A percentile compares a stretch with the other conserved stretches of the same genome.
phyloP scores from a whole-genome alignment of 2,329 filamentous ascomycete genomes.

The Trichoderma sp. region DNA sequence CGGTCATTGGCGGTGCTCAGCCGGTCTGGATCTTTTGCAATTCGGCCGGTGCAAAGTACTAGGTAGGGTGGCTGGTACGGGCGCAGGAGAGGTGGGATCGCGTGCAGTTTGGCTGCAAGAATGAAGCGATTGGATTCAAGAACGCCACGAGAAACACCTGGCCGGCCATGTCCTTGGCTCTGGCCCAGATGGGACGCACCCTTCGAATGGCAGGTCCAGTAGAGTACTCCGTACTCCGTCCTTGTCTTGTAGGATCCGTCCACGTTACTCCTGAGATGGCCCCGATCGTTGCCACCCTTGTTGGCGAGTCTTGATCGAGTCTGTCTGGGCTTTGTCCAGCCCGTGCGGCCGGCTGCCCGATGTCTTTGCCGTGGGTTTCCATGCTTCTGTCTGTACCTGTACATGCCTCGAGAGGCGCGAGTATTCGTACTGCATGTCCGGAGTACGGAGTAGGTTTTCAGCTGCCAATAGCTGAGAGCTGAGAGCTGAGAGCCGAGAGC shows the following conservation, averaged over 20 bases:
- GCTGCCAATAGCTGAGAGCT: neutral
- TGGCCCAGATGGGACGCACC: neutral
- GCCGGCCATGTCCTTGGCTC: constrained; percentile 4
- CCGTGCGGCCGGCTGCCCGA: neutral
- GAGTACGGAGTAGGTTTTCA: neutral
- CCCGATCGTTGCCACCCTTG: constrained; percentile 13
- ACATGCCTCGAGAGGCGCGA: neutral
- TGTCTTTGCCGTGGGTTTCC: neutral
- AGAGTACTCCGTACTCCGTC: too few species aligned
- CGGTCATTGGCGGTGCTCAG: neutral
- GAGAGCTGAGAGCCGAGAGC: too few species aligned
- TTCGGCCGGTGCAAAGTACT: neutral
- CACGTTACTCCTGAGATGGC: constrained; percentile 14
- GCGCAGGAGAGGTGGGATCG: constrained; percentile 16
- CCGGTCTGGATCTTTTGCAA: constrained; percentile 14
- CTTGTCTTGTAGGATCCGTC: neutral
- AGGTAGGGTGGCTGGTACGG: constrained; percentile 12
- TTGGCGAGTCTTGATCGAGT: neutral
- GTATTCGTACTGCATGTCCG: neutral
- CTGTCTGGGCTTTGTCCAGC: neutral
- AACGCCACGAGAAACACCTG: constrained; percentile 14
- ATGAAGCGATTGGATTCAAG: constrained; percentile 18
- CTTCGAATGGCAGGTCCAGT: constrained; percentile 7
- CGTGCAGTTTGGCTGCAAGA: constrained; percentile 16
- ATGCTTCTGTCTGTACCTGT: neutral